Evolutionary conservation across 169 alveolate genomes (phyloP).

Genomic region (Gregarina niphandrodes): DNA sequence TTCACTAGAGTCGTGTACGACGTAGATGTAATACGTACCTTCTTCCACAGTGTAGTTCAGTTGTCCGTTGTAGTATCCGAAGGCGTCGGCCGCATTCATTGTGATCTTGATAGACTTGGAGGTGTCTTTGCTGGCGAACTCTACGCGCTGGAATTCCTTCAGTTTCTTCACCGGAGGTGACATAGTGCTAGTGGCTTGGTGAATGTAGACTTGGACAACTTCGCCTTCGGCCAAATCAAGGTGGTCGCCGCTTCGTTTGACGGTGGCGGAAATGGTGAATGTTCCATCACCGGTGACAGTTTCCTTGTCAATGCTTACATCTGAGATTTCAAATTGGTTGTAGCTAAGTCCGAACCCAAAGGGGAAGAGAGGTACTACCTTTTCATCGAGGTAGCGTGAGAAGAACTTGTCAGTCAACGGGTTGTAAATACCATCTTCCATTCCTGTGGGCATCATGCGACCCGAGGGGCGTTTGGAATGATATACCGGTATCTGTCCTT

Average conservation of each 20-base stretch:
- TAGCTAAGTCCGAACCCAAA: slow-evolving; percentile 11
- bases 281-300: slow-evolving; percentile 4
- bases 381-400: neutral
- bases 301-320: neutral
- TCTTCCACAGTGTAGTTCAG: too few relatives aligned
- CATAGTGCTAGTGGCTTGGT: neutral
- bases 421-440: slow-evolving; percentile 3
- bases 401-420: neutral
- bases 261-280: neutral
- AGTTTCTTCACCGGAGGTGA: slow-evolving; percentile 1
- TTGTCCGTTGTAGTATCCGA: too few relatives aligned
- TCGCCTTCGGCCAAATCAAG: neutral
- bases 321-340: slow-evolving; percentile 1
- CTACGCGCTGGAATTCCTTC: slow-evolving; percentile 3
- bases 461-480: slow-evolving; percentile 10
- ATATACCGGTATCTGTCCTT: slow-evolving; percentile 9
- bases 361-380: slow-evolving; percentile 1
- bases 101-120: too few relatives aligned
- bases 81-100: too few relatives aligned
- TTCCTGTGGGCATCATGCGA: slow-evolving; percentile 6
- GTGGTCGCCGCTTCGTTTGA: neutral
- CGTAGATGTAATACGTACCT: too few relatives aligned
- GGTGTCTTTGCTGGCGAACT: too few relatives aligned
- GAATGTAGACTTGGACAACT: slow-evolving; percentile 1
- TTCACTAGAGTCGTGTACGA: too few relatives aligned